Percentiles rank a stretch among this genome's conserved stretches.
phyloP scores from a whole-genome alignment of 441 rosid species.

The Erysimum cheiri region DNA sequence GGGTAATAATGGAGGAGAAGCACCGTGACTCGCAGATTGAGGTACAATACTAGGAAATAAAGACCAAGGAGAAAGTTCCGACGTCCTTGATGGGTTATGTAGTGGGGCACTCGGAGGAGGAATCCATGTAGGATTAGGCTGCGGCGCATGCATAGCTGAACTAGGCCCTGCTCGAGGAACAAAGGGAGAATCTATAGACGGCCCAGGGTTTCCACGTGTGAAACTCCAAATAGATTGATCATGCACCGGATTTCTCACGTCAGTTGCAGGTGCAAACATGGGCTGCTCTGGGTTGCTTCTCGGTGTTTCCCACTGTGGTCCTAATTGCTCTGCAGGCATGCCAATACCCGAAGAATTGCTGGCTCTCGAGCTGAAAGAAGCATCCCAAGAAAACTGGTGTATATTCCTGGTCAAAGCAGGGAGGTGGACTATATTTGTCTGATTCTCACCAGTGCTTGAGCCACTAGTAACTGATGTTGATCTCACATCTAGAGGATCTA shows the following conservation, averaged over 20 bases:
- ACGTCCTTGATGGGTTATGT: constrained; percentile 54
- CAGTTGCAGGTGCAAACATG: constrained; percentile 57
- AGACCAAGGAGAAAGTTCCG: constrained; percentile 78
- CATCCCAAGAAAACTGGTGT: constrained; percentile 58
- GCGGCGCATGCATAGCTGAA: constrained; percentile 55
- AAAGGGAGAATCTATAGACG: constrained; percentile 54
- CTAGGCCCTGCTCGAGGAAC: constrained; percentile 52
- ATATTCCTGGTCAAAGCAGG: constrained; percentile 47
- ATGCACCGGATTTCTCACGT: constrained; percentile 62
- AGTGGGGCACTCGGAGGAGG: constrained; percentile 48
- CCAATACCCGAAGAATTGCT: constrained; percentile 52
- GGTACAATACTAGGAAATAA: constrained; percentile 66
- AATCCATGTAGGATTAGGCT: constrained; percentile 56
- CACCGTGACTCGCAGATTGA: constrained; percentile 61
- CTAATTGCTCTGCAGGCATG: constrained; percentile 49
- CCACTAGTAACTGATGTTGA: constrained; percentile 39
- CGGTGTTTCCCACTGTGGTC: constrained; percentile 52
- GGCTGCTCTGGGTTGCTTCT: constrained; percentile 62
- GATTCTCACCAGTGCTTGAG: constrained; percentile 44
- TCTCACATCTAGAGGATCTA: constrained; percentile 57
- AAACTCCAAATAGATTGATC: constrained; percentile 74
- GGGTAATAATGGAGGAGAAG: constrained; percentile 58
- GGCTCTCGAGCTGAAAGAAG: constrained; percentile 56
- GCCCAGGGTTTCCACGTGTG: constrained; percentile 55
- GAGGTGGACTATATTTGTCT: constrained; percentile 37